A percentile compares a stretch with the other conserved stretches of the same genome.
Conservation (phyloP, 2,329 filamentous ascomycete genomes). For the Beauveria rudraprayagi region DNA sequence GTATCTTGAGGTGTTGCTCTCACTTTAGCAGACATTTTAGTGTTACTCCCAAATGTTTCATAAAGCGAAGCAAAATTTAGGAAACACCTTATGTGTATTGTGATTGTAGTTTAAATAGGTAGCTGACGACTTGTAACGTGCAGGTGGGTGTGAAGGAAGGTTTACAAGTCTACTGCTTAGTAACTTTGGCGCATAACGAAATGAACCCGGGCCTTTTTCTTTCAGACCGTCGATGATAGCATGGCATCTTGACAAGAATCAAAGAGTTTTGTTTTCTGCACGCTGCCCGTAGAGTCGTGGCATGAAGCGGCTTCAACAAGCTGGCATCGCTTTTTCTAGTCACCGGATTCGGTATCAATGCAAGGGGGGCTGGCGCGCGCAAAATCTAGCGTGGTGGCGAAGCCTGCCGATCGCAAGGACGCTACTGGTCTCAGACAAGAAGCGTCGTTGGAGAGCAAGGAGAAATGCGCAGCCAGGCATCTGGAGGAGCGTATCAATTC, state of each 20-base stretch:
- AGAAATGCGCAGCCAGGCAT: too few species aligned
- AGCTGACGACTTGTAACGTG: too few species aligned
- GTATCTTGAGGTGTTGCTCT: background rate
- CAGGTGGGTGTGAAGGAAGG: background rate
- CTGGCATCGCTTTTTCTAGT: background rate
- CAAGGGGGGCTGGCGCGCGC: background rate
- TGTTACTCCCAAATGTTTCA: too few species aligned
- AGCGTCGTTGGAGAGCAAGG: background rate
- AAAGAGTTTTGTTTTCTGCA: background rate
- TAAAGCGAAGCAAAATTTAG: too few species aligned
- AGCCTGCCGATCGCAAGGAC: background rate
- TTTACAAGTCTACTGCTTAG: background rate
- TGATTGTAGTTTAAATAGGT: too few species aligned
- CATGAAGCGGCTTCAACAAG: too few species aligned
- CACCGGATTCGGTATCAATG: background rate
- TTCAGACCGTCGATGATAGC: too few species aligned
- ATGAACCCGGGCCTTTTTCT: background rate
- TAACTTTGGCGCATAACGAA: background rate
- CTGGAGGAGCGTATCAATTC: too few species aligned
- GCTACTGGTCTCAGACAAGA: background rate
- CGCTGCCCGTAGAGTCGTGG: too few species aligned
- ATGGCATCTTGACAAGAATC: too few species aligned
- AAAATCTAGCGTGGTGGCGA: background rate
- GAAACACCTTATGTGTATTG: too few species aligned
- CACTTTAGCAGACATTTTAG: conserved; percentile 14